These are phyloP conservation scores for Protea cynaroides DNA, from an alignment of 164 flowering plant genomes.

Conservation along the genomic window DNA sequence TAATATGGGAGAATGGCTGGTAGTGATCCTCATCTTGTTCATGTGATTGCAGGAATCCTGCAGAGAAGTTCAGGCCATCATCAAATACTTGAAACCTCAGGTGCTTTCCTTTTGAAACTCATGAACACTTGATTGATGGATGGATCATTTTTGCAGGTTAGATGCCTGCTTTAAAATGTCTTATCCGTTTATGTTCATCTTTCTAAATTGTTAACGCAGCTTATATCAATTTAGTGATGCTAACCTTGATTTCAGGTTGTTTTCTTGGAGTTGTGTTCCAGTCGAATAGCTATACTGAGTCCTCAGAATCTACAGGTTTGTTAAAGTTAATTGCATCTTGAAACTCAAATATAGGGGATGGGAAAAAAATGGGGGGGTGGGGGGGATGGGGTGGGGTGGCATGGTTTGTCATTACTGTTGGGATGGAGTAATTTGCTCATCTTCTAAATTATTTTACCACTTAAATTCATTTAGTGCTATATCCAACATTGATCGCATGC, in stretches of 20 bases:
- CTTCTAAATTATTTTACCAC: too few species aligned
- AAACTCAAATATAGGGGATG: too few species aligned
- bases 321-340: too few species aligned
- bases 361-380: too few species aligned
- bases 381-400: too few species aligned
- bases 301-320: slow-evolving; percentile 59
- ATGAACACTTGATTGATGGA: slow-evolving; percentile 26
- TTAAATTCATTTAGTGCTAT: too few species aligned
- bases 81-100: slow-evolving; percentile 81
- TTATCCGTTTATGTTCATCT: neutral
- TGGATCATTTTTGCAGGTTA: slow-evolving; percentile 26
- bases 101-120: slow-evolving; percentile 47
- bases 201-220: neutral
- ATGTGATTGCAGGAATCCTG: slow-evolving; percentile 75
- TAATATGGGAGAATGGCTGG: neutral
- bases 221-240: neutral
- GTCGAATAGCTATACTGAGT: slow-evolving; percentile 57
- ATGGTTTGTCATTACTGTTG: too few species aligned
- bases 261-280: slow-evolving; percentile 80
- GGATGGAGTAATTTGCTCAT: too few species aligned
- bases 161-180: slow-evolving; percentile 31
- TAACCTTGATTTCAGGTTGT: slow-evolving; percentile 49
- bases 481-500: too few species aligned
- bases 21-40: slow-evolving; percentile 9
- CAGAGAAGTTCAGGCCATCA: slow-evolving; percentile 76